Conservation (phyloP, 306 rosid genomes). For the Pyrus communis region DNA sequence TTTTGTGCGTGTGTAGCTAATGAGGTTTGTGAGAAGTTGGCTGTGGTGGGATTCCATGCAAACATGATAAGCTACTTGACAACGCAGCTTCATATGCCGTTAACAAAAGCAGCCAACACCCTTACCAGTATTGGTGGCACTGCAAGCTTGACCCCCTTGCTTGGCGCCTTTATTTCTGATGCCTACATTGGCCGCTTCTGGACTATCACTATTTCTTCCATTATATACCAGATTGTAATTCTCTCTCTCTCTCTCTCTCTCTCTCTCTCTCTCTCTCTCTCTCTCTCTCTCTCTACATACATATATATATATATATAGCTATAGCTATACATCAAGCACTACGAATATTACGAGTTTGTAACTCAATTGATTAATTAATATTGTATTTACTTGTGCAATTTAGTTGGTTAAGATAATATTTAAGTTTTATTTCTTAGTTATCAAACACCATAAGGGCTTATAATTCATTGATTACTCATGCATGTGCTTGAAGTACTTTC, state of each 20-base stretch:
- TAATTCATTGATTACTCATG: not conserved
- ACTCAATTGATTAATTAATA: too few species aligned
- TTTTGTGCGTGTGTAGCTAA: slow-evolving; percentile 40
- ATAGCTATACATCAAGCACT: not conserved
- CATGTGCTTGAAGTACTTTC: not conserved
- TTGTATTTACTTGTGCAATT: too few species aligned
- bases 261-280: too few species aligned
- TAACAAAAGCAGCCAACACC: slow-evolving; percentile 86
- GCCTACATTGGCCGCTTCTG: slow-evolving; percentile 74
- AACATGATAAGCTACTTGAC: slow-evolving; percentile 92
- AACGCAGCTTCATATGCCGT: slow-evolving; percentile 71
- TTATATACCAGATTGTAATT: slow-evolving; percentile 60
- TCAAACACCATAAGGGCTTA: not conserved
- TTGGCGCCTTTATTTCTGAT: slow-evolving; percentile 89
- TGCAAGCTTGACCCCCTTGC: slow-evolving; percentile 79
- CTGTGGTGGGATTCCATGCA: slow-evolving; percentile 79
- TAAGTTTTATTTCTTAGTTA: too few species aligned
- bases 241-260: slow-evolving; percentile 4
- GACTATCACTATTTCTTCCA: slow-evolving; percentile 67
- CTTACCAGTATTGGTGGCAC: slow-evolving; percentile 82
- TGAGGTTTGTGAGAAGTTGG: slow-evolving; percentile 81
- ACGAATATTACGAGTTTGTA: too few species aligned
- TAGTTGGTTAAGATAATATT: too few species aligned
- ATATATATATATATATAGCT: too few species aligned
- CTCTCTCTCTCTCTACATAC: too few species aligned